Base-by-base conservation (phyloP, 2,329 filamentous ascomycete genomes). In the Tolypocladium inflatum region DNA sequence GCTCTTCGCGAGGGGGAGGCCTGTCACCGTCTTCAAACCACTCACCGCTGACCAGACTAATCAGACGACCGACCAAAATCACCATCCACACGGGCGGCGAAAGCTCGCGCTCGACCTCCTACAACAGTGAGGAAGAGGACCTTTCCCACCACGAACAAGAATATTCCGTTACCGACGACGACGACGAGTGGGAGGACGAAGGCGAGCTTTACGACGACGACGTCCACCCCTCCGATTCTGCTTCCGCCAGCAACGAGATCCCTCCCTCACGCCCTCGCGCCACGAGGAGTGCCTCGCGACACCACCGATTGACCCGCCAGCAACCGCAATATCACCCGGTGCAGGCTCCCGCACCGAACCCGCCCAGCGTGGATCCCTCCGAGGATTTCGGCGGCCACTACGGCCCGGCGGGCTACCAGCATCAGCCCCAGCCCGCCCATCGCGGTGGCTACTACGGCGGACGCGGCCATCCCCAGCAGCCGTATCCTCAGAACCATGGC, bases 311-410 rank as follows among this genome's bases (percentile, higher is more conserved):
- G 65, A 69, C 61, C 66, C 67, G 63, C 38, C 66, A 63, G 35
- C 67, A 68, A 73, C 57, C 73, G 70, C 65, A 78, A 17, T 66
- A 67, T 56, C 72, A 76, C 70, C 59, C 73, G 59, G 71, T 71
- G 64, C 67, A 66, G 55, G 53, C 61, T 51, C 64, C 63, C 57
- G 63, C 64, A 64, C 80, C 81, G 63, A 76, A 76, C 62, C 77
- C 79, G 57, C 82, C 83, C 76, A 88, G 80, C 70, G 78, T 82
- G 76, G 87, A 88, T 69, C 81, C 81, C 41, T 78, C 78, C 23
- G 84, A 89, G 30, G 84, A 89, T n/a, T 86, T 80, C 68, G 72
- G 75, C 61, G 79, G 75, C 72, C 71, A 67, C 35, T 68, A 67
- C 54, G 61, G 60, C 58, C 63, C 59, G 43, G 54, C 59, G 42